Conservation (phyloP, 805 yeast species). For the Starmerella sirachaensis region DNA sequence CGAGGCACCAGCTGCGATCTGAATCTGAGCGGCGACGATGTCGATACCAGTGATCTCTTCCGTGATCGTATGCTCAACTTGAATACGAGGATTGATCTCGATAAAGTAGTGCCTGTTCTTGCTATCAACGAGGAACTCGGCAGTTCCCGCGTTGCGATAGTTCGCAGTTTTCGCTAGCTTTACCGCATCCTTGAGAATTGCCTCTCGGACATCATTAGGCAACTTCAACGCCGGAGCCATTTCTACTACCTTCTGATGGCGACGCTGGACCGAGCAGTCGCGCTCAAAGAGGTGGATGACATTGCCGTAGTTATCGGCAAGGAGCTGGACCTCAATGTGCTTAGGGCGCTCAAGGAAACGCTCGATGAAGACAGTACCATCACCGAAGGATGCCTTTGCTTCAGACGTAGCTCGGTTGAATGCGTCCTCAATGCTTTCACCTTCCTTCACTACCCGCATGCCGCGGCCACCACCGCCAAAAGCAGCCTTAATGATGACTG, state of each 20-base stretch:
- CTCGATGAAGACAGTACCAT: conserved; percentile 96
- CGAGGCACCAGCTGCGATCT: conserved; percentile 96
- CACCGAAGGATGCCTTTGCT: conserved; percentile 92
- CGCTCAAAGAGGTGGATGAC: conserved; percentile 93
- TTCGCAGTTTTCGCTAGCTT: conserved; percentile 77
- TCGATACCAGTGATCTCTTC: conserved; percentile 98
- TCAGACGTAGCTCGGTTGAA: conserved; percentile 88
- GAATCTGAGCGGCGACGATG: conserved; percentile 95
- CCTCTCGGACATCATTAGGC: conserved; percentile 73
- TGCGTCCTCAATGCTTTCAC: conserved; percentile 85
- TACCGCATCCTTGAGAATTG: conserved; percentile 90
- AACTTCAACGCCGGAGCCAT: conserved; percentile 94
- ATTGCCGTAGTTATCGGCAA: conserved; percentile 89
- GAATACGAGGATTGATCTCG: conserved; percentile 95
- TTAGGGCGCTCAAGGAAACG: conserved; percentile 90
- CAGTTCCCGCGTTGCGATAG: conserved; percentile 96
- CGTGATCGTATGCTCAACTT: conserved; percentile 97
- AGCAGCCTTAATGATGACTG: conserved; percentile 96
- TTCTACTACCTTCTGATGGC: conserved; percentile 98
- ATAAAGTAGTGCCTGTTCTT: conserved; percentile 94
- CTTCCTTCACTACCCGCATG: conserved; percentile 97
- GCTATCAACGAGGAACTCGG: conserved; percentile 87
- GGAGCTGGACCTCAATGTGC: conserved; percentile 93
- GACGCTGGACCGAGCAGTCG: conserved; percentile 98
- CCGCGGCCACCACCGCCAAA: conserved; percentile 99